Conservation (phyloP, 1,139 yeast species). For the Eremothecium coryli region DNA sequence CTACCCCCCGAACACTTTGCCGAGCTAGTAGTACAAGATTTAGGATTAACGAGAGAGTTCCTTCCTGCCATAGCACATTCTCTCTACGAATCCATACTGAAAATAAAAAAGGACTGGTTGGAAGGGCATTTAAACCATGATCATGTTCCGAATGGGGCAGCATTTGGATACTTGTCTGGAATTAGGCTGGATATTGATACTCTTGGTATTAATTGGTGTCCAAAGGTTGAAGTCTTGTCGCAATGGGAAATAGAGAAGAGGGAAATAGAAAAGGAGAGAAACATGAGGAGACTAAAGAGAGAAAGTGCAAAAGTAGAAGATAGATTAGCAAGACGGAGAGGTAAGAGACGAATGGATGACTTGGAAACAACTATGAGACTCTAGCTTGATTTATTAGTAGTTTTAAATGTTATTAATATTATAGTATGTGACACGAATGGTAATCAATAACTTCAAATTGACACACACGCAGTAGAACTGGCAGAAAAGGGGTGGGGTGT, state of each 20-base stretch:
- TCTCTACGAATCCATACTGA: slow-evolving; percentile 66
- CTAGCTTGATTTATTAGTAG: slow-evolving; percentile 7
- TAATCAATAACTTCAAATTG: too few relatives aligned
- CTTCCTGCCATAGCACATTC: slow-evolving; percentile 86
- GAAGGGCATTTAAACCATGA: slow-evolving; percentile 62
- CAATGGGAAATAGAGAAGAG: slow-evolving; percentile 93
- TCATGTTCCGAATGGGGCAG: slow-evolving; percentile 49
- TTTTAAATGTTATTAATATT: too few relatives aligned
- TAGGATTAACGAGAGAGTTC: slow-evolving; percentile 80
- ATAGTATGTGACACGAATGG: too few relatives aligned
- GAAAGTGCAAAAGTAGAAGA: slow-evolving; percentile 67
- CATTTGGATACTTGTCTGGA: slow-evolving; percentile 54
- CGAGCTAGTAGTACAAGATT: slow-evolving; percentile 66
- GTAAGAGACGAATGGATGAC: slow-evolving; percentile 51
- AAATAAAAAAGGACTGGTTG: slow-evolving; percentile 73
- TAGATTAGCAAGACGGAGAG: slow-evolving; percentile 40
- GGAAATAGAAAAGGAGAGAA: slow-evolving; percentile 91
- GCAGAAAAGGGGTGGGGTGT: too few relatives aligned
- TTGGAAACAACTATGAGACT: slow-evolving; percentile 35
- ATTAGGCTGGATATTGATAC: slow-evolving; percentile 51
- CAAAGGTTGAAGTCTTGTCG: slow-evolving; percentile 73
- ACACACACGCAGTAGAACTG: too few relatives aligned
- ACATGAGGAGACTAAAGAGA: slow-evolving; percentile 81
- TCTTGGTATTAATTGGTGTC: slow-evolving; percentile 77
- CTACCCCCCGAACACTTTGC: slow-evolving; percentile 85